A percentile compares a stretch with the other conserved stretches of the same genome.
Evolutionary conservation across 495 filamentous ascomycete genomes (phyloP).

Genomic region (Penicillium flavigenum): DNA sequence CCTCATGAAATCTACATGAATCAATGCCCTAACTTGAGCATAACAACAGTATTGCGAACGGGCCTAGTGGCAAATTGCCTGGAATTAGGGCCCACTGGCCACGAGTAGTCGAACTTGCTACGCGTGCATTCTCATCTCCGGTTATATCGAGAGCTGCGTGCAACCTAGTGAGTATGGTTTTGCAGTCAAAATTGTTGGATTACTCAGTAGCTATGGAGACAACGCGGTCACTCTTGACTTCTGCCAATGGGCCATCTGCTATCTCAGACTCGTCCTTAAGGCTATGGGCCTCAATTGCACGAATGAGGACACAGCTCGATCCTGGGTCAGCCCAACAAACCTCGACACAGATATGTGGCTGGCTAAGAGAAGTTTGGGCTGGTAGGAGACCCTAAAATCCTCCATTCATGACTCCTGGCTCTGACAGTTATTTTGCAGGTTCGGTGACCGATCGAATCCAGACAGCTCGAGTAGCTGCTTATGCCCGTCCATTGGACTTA

Average conservation of each 20-base stretch:
- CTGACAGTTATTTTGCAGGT: slow-evolving; percentile 31
- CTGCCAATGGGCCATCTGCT: slow-evolving; percentile 72
- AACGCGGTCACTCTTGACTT: slow-evolving; percentile 66
- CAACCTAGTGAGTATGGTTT: slow-evolving; percentile 65
- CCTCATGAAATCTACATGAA: background rate
- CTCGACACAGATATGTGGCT: slow-evolving; percentile 68
- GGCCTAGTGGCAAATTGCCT: slow-evolving; percentile 25
- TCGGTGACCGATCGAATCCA: slow-evolving; percentile 40
- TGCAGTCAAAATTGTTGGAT: slow-evolving; percentile 61
- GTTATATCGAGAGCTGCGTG: slow-evolving; percentile 77
- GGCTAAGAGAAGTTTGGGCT: slow-evolving; percentile 78
- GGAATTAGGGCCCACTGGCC: slow-evolving; percentile 57
- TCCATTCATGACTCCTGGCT: background rate
- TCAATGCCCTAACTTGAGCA: slow-evolving; percentile 5
- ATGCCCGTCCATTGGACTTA: slow-evolving; percentile 42
- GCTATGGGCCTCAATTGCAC: slow-evolving; percentile 65
- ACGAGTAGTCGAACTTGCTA: slow-evolving; percentile 71
- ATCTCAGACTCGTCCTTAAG: slow-evolving; percentile 77
- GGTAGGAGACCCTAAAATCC: slow-evolving; percentile 44
- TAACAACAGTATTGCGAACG: slow-evolving; percentile 33
- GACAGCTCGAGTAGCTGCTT: slow-evolving; percentile 41
- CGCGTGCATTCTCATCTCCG: slow-evolving; percentile 66
- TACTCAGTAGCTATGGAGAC: slow-evolving; percentile 62
- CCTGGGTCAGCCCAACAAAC: slow-evolving; percentile 63
- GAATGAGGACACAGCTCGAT: slow-evolving; percentile 52